Base-by-base conservation (phyloP, 2,329 filamentous ascomycete genomes). In the Lecanosticta acicola region DNA sequence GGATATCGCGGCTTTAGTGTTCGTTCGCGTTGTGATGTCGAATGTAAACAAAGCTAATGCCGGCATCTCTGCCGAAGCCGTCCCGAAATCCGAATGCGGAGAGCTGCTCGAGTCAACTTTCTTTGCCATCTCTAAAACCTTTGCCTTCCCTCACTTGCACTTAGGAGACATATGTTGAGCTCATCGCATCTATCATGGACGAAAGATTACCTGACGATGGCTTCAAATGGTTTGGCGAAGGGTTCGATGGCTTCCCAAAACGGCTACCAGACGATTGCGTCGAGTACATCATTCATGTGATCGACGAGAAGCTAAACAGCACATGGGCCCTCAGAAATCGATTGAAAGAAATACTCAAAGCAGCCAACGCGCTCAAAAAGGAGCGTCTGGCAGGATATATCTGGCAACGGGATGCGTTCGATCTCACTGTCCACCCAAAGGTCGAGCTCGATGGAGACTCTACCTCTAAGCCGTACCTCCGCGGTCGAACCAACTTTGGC, bases 381-480 rank as follows among this genome's bases (percentile, higher is more conserved):
- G 71, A 75, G 2, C 69, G 88, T 5, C 74, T 91, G n/a, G 83
- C 80, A 55, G 83, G 87, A 50, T 95, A 96, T 59, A 94, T 98
- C 51, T 98, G 93, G 93, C 93, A 98, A 65, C 80, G 89, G 10
- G 89, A 95, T 43, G 70, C 74, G 0, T 90, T 98, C 53, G 76
- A 74, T n/a, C 69, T 95, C 4, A 78, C 84, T 14, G 65, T 80
- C 21, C 63, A 70, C 35, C 73, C 73, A 73, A 59, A 84, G 13
- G 37, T 56, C n/a, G 55, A 55, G 11, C 38, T 51, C 2, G 21
- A 43, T 5, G 41, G 45, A 18, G n/a, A 43, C 29, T 38, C 40
- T 18, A 17, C 29, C 13, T 40, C 43, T 3, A 39, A 46, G 4
- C 37, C 17, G 19, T 21, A 60, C 41, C 56, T 98, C 4, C 78